These are phyloP conservation scores for Stylosanthes scabra DNA, from an alignment of 331 rosid species.

Conservation along the genomic window DNA sequence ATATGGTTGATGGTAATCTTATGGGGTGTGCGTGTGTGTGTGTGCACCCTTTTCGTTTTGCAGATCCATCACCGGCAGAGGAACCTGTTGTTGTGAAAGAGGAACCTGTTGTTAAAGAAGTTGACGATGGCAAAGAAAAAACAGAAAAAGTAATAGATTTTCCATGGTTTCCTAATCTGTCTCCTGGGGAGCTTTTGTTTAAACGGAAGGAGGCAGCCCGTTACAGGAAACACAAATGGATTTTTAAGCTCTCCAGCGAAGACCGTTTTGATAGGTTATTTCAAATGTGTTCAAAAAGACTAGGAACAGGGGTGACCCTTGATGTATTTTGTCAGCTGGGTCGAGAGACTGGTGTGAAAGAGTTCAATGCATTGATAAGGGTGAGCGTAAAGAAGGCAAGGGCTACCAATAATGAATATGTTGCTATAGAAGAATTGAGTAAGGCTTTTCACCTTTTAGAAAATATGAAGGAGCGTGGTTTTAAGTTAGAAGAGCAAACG, in stretches of 20 bases:
- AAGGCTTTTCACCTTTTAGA: slow-evolving; percentile 57
- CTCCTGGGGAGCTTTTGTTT: slow-evolving; percentile 2
- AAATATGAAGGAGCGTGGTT: slow-evolving; percentile 69
- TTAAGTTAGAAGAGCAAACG: slow-evolving; percentile 60
- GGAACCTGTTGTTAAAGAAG: slow-evolving; percentile 32
- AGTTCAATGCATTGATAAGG: slow-evolving; percentile 58
- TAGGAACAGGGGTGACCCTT: slow-evolving; percentile 56
- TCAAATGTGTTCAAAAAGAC: slow-evolving; percentile 47
- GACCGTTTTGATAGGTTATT: slow-evolving; percentile 51
- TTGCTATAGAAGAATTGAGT: slow-evolving; percentile 56
- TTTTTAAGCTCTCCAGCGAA: slow-evolving; percentile 35
- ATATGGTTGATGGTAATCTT: slow-evolving; percentile 5
- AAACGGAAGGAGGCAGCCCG: slow-evolving; percentile 57
- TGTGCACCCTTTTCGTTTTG: slow-evolving; percentile 18
- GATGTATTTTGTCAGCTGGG: slow-evolving; percentile 63
- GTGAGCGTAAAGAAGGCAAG: slow-evolving; percentile 66
- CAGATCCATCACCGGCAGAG: slow-evolving; percentile 39
- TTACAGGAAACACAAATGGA: slow-evolving; percentile 69
- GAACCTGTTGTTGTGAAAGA: slow-evolving; percentile 31
- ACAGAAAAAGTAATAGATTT: slow-evolving; percentile 30
- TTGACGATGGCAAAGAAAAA: slow-evolving; percentile 29
- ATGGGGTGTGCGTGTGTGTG: neutral
- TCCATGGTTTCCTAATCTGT: slow-evolving; percentile 44
- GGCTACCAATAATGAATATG: slow-evolving; percentile 50
- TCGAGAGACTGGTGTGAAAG: slow-evolving; percentile 63